Base-by-base conservation (phyloP, 1,139 yeast species). In the Komagataea norvegica region DNA sequence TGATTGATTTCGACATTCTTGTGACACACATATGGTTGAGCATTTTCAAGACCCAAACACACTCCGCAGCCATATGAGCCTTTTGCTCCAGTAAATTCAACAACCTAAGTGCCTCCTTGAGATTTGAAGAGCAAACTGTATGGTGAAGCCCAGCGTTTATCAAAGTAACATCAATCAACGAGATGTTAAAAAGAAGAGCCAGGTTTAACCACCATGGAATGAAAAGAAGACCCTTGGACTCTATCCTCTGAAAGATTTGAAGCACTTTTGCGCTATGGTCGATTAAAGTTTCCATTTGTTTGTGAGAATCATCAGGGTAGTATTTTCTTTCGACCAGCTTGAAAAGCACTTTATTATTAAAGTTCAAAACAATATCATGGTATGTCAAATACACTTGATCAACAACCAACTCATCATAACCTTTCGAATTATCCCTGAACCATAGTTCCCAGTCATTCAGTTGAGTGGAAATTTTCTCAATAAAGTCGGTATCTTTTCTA, bases 1-100 rank as follows among this genome's bases (percentile, higher is more conserved):
- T 38, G 18, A 67, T 55, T 21, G 73, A 65, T 43, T 72, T 71
- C 38, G 64, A 57, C 37, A 75, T 58, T 38, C 77, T 60, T 40
- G 74, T 59, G 13, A 69, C 59, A 33, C 75, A 57, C 46, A 76
- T 67, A 42, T 73, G 72, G 48, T 74, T 76, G 36, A 77, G 61
- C 64, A 71, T 73, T 44, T 75, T 75, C 27, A 79, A 54, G 1
- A 77, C 79, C 86, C 86, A 79, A 21, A 75, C 55, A 51, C 82
- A 75, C 52, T 79, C 85, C 37, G 68, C 65, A 9, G 73, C 76
- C 86, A 79, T 79, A 33, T 66, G 51, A 3, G 58, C 52, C 14
- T 44, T 37, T n/a, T 30, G 30, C 25, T 46, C 48, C 20, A 54
- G 33, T 11, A 29, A 37, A 3, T 44, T 38, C 31, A 67, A 50